Percentiles rank a stretch among this genome's conserved stretches.
Evolutionary conservation across 1,284 basidiomycete genomes (phyloP).

Genomic region (Austroboletus olivaceoglutinosus): DNA sequence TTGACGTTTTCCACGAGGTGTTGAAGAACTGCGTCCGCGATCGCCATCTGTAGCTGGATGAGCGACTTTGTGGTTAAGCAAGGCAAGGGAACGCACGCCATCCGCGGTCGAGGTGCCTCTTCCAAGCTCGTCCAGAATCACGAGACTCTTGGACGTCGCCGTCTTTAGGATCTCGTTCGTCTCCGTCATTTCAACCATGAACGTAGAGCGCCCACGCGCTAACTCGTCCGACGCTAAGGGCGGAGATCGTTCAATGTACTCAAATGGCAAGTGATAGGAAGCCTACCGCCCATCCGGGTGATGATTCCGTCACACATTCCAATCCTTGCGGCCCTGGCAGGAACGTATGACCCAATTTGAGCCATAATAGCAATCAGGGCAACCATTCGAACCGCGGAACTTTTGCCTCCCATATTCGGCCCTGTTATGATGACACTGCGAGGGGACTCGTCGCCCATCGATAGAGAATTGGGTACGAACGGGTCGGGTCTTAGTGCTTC

Average conservation of each 20-base stretch:
- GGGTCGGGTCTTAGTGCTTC: constrained; percentile 74
- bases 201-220: constrained; percentile 82
- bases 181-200: constrained; percentile 95
- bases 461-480: constrained; percentile 74
- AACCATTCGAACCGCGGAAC: constrained; percentile 72
- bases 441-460: constrained; percentile 53
- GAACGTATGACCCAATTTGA: constrained; percentile 71
- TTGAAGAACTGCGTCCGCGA: constrained; percentile 76
- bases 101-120: constrained; percentile 85
- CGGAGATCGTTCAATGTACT: constrained; percentile 5
- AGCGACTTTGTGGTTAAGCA: background rate
- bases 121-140: constrained; percentile 86
- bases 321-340: constrained; percentile 70
- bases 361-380: constrained; percentile 72
- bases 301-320: constrained; percentile 82
- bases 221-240: constrained; percentile 80
- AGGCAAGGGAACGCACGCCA: constrained; percentile 51
- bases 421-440: constrained; percentile 79
- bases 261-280: background rate
- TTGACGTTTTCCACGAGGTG: constrained; percentile 62
- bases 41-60: constrained; percentile 65
- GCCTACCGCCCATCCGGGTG: constrained; percentile 80
- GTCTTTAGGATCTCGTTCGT: constrained; percentile 85
- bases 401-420: constrained; percentile 83
- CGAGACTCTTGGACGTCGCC: constrained; percentile 70